Conservation (phyloP, 306 rosid species). For the Dalbergia oliveri region DNA sequence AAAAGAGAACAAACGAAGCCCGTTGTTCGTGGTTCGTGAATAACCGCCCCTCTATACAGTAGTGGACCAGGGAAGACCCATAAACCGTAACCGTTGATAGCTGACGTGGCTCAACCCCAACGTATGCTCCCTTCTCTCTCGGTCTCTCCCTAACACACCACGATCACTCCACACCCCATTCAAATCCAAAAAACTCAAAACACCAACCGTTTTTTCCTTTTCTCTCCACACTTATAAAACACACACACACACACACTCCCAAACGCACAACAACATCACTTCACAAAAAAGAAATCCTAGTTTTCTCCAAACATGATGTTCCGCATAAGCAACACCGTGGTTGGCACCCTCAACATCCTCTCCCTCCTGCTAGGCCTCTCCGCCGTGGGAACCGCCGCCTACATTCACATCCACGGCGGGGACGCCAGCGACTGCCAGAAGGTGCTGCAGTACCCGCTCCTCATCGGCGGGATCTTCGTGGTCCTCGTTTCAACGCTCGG, state of each 20-base stretch:
- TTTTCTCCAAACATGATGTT: slow-evolving; percentile 42
- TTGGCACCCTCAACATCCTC: slow-evolving; percentile 64
- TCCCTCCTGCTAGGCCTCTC: slow-evolving; percentile 62
- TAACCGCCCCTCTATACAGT: background rate
- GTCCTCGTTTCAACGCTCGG: slow-evolving; percentile 65
- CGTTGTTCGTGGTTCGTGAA: too few species aligned
- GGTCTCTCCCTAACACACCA: too few species aligned
- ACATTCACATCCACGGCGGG: slow-evolving; percentile 54
- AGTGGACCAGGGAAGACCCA: background rate
- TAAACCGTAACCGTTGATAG: slow-evolving; percentile 6
- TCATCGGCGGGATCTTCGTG: slow-evolving; percentile 59
- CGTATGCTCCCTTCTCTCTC: too few species aligned
- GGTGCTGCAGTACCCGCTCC: slow-evolving; percentile 66
- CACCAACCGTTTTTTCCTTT: background rate
- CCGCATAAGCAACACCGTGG: slow-evolving; percentile 70
- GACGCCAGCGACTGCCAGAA: slow-evolving; percentile 64
- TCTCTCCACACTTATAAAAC: slow-evolving; percentile 3
- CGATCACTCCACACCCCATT: too few species aligned
- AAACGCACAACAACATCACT: too few species aligned
- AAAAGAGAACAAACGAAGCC: too few species aligned
- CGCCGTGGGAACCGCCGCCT: slow-evolving; percentile 53
- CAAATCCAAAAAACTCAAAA: too few species aligned
- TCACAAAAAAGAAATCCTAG: too few species aligned
- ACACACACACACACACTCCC: background rate
- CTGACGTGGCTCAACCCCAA: background rate